Evolutionary conservation across 192 early-diverging fungal genomes (phyloP).

Genomic region (Coemansia sp.): DNA sequence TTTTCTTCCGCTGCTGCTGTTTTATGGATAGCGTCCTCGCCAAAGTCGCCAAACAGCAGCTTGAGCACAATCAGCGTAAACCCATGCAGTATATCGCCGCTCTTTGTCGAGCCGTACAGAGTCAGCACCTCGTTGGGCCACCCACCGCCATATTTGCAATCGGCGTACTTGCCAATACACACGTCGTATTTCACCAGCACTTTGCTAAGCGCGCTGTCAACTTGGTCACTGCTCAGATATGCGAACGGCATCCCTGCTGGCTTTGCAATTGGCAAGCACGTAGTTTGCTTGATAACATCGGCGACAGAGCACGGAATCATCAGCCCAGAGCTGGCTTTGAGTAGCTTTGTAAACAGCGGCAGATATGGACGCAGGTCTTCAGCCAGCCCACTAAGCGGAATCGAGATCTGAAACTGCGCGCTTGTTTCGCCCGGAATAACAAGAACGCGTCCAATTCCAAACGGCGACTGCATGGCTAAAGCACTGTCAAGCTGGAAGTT

Average conservation of each 20-base stretch:
- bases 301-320: conserved; percentile 27
- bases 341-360: conserved; percentile 33
- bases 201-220: conserved; percentile 18
- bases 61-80: conserved; percentile 40
- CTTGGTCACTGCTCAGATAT: conserved; percentile 40
- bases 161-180: conserved; percentile 31
- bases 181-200: conserved; percentile 26
- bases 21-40: conserved; percentile 28
- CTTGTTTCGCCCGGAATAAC: conserved; percentile 16
- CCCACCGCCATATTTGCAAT: conserved; percentile 11
- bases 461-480: conserved; percentile 19
- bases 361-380: conserved; percentile 40
- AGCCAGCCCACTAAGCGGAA: conserved; percentile 34
- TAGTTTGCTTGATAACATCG: conserved; percentile 11
- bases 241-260: conserved; percentile 37
- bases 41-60: conserved; percentile 54
- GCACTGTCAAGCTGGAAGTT: conserved; percentile 18
- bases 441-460: conserved; percentile 43
- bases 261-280: conserved; percentile 22
- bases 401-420: conserved; percentile 40
- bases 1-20: conserved; percentile 20
- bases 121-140: conserved; percentile 53
- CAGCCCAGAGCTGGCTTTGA: conserved; percentile 26
- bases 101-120: conserved; percentile 30
- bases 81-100: conserved; percentile 15